These are phyloP conservation scores for Aspergillus pseudotamarii DNA, from an alignment of 2,329 filamentous ascomycete genomes.

Conservation along the genomic window DNA sequence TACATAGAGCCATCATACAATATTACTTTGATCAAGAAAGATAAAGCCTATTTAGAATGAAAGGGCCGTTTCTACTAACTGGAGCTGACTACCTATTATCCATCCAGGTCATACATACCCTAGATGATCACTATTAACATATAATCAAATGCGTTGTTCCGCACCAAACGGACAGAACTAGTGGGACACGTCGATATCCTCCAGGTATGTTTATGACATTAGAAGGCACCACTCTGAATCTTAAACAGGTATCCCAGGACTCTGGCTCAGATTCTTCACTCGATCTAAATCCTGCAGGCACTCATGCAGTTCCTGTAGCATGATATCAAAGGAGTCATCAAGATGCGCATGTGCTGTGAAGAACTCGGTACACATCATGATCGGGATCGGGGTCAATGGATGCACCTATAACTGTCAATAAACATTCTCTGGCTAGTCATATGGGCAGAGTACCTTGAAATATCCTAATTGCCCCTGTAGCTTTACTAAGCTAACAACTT, in stretches of 20 bases:
- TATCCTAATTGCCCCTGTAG: conserved; percentile 23
- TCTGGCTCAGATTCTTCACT: conserved; percentile 20
- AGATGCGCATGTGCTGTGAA: conserved; percentile 22
- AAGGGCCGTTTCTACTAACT: too few species aligned
- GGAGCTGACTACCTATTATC: too few species aligned
- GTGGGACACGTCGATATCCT: too few species aligned
- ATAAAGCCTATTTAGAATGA: too few species aligned
- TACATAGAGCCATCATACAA: not conserved
- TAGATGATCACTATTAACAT: too few species aligned
- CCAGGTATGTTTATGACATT: too few species aligned
- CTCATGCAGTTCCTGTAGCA: conserved; percentile 19
- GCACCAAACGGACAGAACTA: too few species aligned
- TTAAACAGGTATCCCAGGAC: conserved; percentile 9
- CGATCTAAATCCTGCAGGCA: conserved; percentile 22
- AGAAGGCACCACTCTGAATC: too few species aligned
- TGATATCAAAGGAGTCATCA: conserved; percentile 20
- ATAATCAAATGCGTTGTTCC: too few species aligned
- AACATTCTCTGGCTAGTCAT: not conserved
- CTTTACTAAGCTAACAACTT: conserved; percentile 20
- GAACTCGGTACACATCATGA: conserved; percentile 26
- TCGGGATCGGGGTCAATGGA: conserved; percentile 22
- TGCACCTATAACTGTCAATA: conserved; percentile 17
- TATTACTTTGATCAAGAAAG: not conserved
- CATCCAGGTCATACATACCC: too few species aligned
- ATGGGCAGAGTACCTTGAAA: conserved; percentile 18